Conservation (phyloP, 129 eudicot species). For the Sambucus nigra region DNA sequence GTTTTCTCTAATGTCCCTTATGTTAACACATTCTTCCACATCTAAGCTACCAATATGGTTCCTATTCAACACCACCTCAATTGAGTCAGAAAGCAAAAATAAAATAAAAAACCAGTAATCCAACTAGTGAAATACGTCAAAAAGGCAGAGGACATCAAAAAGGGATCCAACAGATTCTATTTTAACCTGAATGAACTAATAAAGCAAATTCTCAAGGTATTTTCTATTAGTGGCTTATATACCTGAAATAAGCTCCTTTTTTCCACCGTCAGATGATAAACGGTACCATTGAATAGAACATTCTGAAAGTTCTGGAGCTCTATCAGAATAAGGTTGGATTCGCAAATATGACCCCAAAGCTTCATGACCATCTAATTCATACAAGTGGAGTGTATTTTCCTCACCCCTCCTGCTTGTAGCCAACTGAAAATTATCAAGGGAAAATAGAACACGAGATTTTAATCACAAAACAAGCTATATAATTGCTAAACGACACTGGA, state of each 20-base stretch:
- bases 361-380: conserved; percentile 74
- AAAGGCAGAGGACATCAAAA: background rate
- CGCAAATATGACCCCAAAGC: conserved; percentile 76
- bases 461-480: background rate
- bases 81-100: too few species aligned
- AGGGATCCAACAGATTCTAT: background rate
- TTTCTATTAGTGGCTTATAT: background rate
- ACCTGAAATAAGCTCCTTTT: conserved; percentile 91
- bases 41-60: too few species aligned
- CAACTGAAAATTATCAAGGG: conserved; percentile 38
- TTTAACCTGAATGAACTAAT: background rate
- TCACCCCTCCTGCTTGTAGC: conserved; percentile 67
- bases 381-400: conserved; percentile 37
- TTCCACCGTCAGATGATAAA: conserved; percentile 53
- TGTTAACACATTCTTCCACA: too few species aligned
- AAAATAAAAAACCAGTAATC: too few species aligned
- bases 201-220: background rate
- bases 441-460: conserved; percentile 2
- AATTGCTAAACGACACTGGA: background rate
- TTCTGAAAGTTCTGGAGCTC: conserved; percentile 53
- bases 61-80: too few species aligned
- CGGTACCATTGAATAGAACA: conserved; percentile 94
- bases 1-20: too few species aligned
- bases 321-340: conserved; percentile 50
- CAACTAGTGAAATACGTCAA: too few species aligned